phyloP scores from a whole-genome alignment of 2,329 filamentous ascomycete species.

The Colletotrichum siamense region DNA sequence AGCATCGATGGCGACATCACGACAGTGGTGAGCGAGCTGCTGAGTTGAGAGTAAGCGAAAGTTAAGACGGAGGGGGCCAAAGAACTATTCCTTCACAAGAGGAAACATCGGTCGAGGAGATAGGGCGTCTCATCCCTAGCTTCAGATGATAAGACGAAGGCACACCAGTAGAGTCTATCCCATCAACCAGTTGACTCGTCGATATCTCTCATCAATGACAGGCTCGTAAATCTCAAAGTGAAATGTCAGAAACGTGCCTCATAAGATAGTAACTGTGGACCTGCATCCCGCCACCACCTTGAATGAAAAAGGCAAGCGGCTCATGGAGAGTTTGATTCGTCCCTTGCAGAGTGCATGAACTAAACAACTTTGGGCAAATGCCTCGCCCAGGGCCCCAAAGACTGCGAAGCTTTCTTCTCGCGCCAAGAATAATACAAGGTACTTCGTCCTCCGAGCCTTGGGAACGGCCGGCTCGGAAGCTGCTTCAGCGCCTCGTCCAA shows the following conservation, averaged over 20 bases:
- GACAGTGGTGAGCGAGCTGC: background rate
- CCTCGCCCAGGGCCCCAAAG: background rate
- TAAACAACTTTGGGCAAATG: background rate
- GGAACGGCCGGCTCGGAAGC: background rate
- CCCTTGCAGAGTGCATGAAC: background rate
- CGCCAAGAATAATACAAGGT: background rate
- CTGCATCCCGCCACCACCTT: background rate
- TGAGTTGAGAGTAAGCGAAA: background rate
- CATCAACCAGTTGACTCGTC: background rate
- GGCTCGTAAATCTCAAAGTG: background rate
- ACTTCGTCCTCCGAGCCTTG: background rate
- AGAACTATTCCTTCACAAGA: background rate
- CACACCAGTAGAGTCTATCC: background rate
- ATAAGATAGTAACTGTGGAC: background rate
- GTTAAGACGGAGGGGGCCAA: background rate
- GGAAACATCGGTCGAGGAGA: conserved; percentile 1
- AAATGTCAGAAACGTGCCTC: conserved; percentile 12
- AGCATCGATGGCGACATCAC: conserved; percentile 23
- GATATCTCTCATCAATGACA: background rate
- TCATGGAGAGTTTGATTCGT: background rate
- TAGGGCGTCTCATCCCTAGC: conserved; percentile 10
- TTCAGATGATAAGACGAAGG: conserved; percentile 19
- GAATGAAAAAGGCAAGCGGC: background rate
- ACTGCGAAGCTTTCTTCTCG: background rate
- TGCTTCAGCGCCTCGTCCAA: background rate